These are phyloP conservation scores for Arthonia radiata DNA, from an alignment of 495 filamentous ascomycete species.

Conservation along the genomic window DNA sequence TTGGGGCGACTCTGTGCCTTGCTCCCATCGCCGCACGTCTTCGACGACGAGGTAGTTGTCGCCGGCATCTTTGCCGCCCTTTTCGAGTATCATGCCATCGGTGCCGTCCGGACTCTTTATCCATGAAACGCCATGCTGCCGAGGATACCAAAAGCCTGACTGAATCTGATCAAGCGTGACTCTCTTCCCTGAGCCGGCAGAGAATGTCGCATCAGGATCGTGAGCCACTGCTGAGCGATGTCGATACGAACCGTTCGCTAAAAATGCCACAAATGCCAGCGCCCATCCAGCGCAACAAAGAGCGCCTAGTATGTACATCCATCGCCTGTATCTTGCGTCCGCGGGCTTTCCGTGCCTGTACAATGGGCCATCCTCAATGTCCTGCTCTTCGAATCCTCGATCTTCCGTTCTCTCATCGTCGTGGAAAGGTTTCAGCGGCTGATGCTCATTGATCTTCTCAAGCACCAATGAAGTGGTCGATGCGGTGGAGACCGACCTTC, in stretches of 20 bases:
- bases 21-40: constrained; percentile 37
- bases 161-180: constrained; percentile 65
- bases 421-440: constrained; percentile 18
- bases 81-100: constrained; percentile 62
- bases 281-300: constrained; percentile 58
- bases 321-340: constrained; percentile 34
- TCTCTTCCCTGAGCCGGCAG: constrained; percentile 43
- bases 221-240: constrained; percentile 33
- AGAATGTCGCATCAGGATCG: constrained; percentile 38
- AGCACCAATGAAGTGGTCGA: constrained; percentile 60
- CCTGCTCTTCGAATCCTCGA: constrained; percentile 3
- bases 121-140: constrained; percentile 57
- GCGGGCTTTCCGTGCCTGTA: constrained; percentile 15
- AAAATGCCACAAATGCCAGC: constrained; percentile 48
- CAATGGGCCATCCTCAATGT: constrained; percentile 7
- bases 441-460: constrained; percentile 36
- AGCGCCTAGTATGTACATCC: constrained; percentile 40
- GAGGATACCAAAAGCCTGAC: constrained; percentile 41
- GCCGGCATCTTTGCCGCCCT: constrained; percentile 21
- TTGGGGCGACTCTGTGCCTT: constrained; percentile 14
- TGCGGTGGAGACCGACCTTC: constrained; percentile 38
- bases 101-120: constrained; percentile 64
- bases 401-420: constrained; percentile 10
- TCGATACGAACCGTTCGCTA: constrained; percentile 39
- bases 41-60: constrained; percentile 67